Evolutionary conservation across 495 filamentous ascomycete species (phyloP), one percentile per base, ranked within the genome.

Genomic region (Podospora pseudocomata): DNA sequence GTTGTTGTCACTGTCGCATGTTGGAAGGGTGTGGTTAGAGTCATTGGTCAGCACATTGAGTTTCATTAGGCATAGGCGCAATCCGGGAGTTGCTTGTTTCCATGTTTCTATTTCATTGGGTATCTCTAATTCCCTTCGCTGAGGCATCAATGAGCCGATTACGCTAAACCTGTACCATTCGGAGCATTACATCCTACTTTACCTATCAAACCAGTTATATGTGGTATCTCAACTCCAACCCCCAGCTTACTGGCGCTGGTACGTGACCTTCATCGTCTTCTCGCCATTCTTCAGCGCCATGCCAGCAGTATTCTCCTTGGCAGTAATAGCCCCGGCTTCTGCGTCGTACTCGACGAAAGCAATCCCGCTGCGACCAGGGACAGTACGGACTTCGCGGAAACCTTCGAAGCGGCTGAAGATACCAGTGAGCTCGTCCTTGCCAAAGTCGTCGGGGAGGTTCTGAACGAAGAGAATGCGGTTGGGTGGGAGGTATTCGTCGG

Each of bases 391-490:
- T 77, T 98, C 96, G 78, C 89, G 89, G 82, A 98, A 98, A 65
- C 95, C 95, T 70, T 96, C 92, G 81, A 95, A 99, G 49, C 89
- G 88, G 54, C 87, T 87, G 82, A 97, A 99, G 66, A 97, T 87
- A 27, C 84, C 86, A 0, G 87, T 88, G 56, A 99, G 88, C 54
- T 81, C 86, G 63, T 95, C 93, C 75, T 90, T 87, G 78, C 89
- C 90, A 72, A 90, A 91, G 66, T 92, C 91, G 70, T 96, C 92
- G 18, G 96, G 94, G 60, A 99, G 75, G 72, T 97, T 93, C 79
- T 94, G 93, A 63, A 98, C 82, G 84, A 98, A 97, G n/a, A 99
- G 85, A 68, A 92, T 95, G 80, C 96, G 96, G 85, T 98, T 99
- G 59, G 96, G 94, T 3, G 93, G 95, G 0, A 98, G 87, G 76